Evolutionary conservation across 208 protist species (phyloP).

Genomic region (Endotrypanum monterogeii): DNA sequence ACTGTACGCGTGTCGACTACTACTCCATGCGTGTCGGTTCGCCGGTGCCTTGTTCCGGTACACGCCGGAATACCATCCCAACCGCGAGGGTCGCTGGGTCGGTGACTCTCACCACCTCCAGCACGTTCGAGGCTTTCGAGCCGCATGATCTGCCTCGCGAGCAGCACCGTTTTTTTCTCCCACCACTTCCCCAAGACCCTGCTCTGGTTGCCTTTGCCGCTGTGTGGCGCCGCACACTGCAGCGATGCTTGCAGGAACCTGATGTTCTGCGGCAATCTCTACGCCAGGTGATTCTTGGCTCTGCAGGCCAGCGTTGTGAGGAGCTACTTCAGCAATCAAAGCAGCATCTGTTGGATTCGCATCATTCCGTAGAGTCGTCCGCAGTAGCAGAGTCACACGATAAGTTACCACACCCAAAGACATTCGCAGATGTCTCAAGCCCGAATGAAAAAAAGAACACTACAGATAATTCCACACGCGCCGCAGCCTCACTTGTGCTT

Average conservation of each 20-base stretch:
- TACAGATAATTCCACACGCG: not conserved
- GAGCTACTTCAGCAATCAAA: slow-evolving; percentile 30
- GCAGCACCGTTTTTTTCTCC: slow-evolving; percentile 49
- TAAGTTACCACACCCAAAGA: not conserved
- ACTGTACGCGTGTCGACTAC: not conserved
- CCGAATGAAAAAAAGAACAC: not conserved
- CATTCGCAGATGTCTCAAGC: not conserved
- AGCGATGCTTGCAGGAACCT: slow-evolving; percentile 30
- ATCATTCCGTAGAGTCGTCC: not conserved
- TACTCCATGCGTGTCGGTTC: not conserved
- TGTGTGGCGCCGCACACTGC: slow-evolving; percentile 51
- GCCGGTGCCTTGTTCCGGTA: not conserved
- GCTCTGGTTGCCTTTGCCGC: slow-evolving; percentile 43
- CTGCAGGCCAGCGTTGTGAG: slow-evolving; percentile 34
- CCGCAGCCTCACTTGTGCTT: not conserved
- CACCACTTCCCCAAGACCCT: slow-evolving; percentile 59
- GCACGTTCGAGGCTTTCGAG: slow-evolving; percentile 44
- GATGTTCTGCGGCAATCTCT: slow-evolving; percentile 34
- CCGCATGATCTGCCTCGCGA: slow-evolving; percentile 32
- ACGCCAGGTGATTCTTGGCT: slow-evolving; percentile 35
- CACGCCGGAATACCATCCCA: not conserved
- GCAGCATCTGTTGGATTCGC: not conserved
- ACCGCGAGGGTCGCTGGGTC: not conserved
- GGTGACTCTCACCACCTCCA: not conserved
- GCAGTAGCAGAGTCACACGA: not conserved